Conservation (phyloP, 2,329 filamentous ascomycete genomes). For the Trichoderma arundinaceum region DNA sequence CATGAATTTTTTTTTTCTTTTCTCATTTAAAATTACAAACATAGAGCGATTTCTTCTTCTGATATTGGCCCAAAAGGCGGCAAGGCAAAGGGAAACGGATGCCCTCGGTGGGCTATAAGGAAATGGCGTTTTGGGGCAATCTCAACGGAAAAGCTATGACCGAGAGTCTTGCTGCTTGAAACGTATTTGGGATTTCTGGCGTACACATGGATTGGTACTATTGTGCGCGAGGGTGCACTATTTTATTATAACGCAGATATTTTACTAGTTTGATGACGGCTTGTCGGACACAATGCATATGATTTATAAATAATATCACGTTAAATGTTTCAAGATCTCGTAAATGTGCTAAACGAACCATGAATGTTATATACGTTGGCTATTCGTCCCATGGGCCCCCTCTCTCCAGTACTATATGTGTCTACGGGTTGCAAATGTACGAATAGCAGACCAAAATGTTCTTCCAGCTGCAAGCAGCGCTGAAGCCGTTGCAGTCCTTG, state of each 20-base stretch:
- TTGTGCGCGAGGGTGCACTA: neutral
- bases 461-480: neutral
- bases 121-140: constrained; percentile 15
- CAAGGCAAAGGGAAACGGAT: constrained; percentile 12
- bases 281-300: neutral
- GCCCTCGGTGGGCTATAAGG: constrained; percentile 6
- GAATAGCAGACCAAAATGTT: neutral
- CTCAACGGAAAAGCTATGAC: neutral
- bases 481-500: neutral
- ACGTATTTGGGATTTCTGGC: neutral
- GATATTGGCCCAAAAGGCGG: neutral
- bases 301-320: neutral
- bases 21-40: constrained; percentile 5
- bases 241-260: neutral
- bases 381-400: neutral
- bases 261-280: neutral
- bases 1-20: constrained; percentile 1
- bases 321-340: too few relatives aligned
- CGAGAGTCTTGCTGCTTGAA: neutral
- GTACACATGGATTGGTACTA: neutral
- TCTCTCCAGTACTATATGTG: neutral
- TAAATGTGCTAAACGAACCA: too few relatives aligned
- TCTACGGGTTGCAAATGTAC: neutral
- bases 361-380: neutral
- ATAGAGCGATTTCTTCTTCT: constrained; percentile 24